Evolutionary conservation across 352 stramenopile species (phyloP).

Genomic region (Phytophthora litchii): DNA sequence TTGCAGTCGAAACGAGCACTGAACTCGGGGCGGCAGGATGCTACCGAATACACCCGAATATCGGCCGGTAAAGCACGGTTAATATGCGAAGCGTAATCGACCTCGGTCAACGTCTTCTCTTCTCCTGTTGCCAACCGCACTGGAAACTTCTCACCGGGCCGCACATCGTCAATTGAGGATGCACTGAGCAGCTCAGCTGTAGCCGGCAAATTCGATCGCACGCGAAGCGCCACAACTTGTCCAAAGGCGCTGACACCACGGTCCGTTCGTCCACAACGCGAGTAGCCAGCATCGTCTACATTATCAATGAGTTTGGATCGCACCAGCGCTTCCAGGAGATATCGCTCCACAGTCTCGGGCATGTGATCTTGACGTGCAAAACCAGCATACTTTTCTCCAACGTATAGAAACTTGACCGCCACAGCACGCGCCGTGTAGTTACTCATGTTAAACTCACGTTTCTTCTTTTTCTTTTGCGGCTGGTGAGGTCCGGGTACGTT

Average conservation of each 20-base stretch:
- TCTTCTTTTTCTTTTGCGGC: slow-evolving; percentile 62
- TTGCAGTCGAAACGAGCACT: slow-evolving; percentile 95
- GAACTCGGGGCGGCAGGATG: slow-evolving; percentile 85
- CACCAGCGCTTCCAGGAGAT: slow-evolving; percentile 93
- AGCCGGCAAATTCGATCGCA: slow-evolving; percentile 80
- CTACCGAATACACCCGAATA: slow-evolving; percentile 87
- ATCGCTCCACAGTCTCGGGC: slow-evolving; percentile 93
- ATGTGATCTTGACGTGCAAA: slow-evolving; percentile 89
- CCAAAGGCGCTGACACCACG: slow-evolving; percentile 93
- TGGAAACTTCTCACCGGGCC: slow-evolving; percentile 64
- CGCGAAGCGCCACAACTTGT: slow-evolving; percentile 71
- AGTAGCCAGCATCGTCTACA: slow-evolving; percentile 90
- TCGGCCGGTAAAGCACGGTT: slow-evolving; percentile 95
- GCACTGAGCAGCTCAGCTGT: slow-evolving; percentile 67
- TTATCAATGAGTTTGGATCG: slow-evolving; percentile 92
- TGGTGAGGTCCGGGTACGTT: slow-evolving; percentile 11
- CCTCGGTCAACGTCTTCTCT: slow-evolving; percentile 86
- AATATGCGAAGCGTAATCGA: slow-evolving; percentile 96
- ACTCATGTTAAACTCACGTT: slow-evolving; percentile 75
- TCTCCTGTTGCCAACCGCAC: slow-evolving; percentile 59
- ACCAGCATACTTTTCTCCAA: slow-evolving; percentile 89
- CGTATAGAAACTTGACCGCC: slow-evolving; percentile 86
- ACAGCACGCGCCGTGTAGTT: slow-evolving; percentile 79
- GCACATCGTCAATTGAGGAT: slow-evolving; percentile 70
- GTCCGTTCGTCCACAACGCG: slow-evolving; percentile 97